Percentiles rank a stretch among this genome's conserved stretches.
Conservation (phyloP, 257 asterid species). For the Nicotiana otophora region DNA sequence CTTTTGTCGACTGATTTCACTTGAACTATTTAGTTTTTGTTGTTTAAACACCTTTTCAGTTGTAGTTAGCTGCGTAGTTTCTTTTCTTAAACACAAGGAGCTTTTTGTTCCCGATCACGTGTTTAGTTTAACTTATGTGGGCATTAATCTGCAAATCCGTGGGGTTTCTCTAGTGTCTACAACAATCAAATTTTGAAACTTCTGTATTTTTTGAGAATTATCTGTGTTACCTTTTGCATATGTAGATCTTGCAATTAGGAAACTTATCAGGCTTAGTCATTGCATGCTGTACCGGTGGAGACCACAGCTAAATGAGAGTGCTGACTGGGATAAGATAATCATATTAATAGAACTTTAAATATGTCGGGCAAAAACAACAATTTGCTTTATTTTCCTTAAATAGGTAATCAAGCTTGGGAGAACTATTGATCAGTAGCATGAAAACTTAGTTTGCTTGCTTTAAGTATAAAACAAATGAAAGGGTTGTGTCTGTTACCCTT, state of each 20-base stretch:
- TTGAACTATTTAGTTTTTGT: background rate
- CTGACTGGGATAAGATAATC: too few relatives aligned
- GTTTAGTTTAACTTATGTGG: background rate
- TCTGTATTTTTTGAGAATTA: background rate
- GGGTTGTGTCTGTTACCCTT: background rate
- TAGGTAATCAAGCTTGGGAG: background rate
- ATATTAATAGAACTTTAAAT: background rate
- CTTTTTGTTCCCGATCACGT: background rate
- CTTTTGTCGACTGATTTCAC: background rate
- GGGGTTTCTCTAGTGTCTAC: background rate
- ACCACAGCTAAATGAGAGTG: background rate
- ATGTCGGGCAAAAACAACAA: background rate
- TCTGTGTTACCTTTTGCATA: background rate
- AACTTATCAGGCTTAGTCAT: background rate
- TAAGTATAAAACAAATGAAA: background rate
- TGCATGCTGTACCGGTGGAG: background rate
- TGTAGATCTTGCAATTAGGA: background rate
- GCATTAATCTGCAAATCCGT: background rate
- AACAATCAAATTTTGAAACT: background rate
- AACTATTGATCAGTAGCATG: background rate
- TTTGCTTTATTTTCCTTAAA: background rate
- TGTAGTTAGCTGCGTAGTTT: background rate
- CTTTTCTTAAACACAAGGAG: background rate
- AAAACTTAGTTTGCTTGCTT: background rate
- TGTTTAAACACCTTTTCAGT: background rate